A percentile compares a stretch with the other conserved stretches of the same genome.
Evolutionary conservation across 345 rosid genomes (phyloP).

Genomic region (Aquilaria yunnanensis): DNA sequence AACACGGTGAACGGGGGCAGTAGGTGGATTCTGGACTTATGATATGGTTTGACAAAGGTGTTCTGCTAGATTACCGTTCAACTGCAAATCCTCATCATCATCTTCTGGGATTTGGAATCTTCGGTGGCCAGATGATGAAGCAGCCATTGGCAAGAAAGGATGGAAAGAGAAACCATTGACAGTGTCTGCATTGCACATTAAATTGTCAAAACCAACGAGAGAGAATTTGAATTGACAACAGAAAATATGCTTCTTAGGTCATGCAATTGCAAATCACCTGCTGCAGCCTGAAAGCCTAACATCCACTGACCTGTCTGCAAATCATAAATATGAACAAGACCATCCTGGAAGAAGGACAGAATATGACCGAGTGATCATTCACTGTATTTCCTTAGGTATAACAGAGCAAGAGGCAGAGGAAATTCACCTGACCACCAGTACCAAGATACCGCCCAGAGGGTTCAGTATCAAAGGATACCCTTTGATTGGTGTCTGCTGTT

Average conservation of each 20-base stretch:
- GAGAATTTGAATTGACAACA: neutral
- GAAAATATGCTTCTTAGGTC: neutral
- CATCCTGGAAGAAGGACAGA: conserved; percentile 49
- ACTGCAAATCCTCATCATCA: conserved; percentile 24
- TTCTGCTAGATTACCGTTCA: conserved; percentile 35
- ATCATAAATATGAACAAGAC: conserved; percentile 89
- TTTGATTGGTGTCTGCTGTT: conserved; percentile 79
- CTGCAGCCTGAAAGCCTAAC: conserved; percentile 85
- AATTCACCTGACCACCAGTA: conserved; percentile 88
- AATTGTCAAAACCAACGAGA: conserved; percentile 11
- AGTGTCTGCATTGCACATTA: conserved; percentile 46
- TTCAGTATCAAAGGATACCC: conserved; percentile 84
- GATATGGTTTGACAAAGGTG: conserved; percentile 5
- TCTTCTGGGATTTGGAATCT: conserved; percentile 59
- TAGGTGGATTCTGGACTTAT: neutral
- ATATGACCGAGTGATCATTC: neutral
- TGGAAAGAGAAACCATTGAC: conserved; percentile 84
- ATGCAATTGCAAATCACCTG: conserved; percentile 33
- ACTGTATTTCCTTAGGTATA: neutral
- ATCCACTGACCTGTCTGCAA: conserved; percentile 86
- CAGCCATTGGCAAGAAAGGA: conserved; percentile 89
- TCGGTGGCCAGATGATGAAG: conserved; percentile 91
- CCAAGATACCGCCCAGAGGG: conserved; percentile 74
- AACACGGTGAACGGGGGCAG: neutral
- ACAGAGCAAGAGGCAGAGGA: conserved; percentile 2